phyloP scores from a whole-genome alignment of 1,139 yeast species.

The Candida pseudocylindracea region DNA sequence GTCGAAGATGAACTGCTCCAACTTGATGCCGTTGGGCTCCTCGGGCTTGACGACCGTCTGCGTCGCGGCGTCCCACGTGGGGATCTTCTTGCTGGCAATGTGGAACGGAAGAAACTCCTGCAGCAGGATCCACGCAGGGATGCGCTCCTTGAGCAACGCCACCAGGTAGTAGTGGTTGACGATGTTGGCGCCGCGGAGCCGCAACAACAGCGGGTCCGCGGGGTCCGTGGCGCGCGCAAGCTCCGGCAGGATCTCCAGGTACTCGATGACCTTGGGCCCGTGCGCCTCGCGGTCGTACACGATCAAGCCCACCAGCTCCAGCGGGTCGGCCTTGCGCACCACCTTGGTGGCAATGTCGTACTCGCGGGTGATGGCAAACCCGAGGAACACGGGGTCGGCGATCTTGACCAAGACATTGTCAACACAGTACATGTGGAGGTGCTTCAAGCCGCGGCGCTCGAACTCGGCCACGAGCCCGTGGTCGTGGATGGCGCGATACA shows the following conservation, averaged over 20 bases:
- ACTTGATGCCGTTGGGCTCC: conserved; percentile 72
- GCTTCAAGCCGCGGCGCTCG: conserved; percentile 48
- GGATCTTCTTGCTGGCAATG: conserved; percentile 80
- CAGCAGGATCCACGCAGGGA: conserved; percentile 52
- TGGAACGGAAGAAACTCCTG: conserved; percentile 68
- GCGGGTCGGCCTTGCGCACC: conserved; percentile 77
- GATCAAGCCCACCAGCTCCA: conserved; percentile 81
- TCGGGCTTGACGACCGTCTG: conserved; percentile 36
- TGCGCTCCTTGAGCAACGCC: conserved; percentile 30
- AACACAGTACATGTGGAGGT: conserved; percentile 91
- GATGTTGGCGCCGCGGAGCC: conserved; percentile 85
- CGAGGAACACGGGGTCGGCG: conserved; percentile 86
- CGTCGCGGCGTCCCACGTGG: conserved; percentile 23
- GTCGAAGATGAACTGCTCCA: conserved; percentile 95
- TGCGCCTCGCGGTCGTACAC: conserved; percentile 39
- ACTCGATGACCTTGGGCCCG: conserved; percentile 83
- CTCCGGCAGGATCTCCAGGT: conserved; percentile 67
- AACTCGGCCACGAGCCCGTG: conserved; percentile 53
- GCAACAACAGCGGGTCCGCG: conserved; percentile 27
- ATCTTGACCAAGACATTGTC: conserved; percentile 84
- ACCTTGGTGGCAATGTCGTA: conserved; percentile 82
- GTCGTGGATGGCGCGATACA: conserved; percentile 60
- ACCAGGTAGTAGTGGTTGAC: conserved; percentile 92
- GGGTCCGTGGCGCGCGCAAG: conserved; percentile 39
- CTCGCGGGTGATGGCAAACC: conserved; percentile 47